Percentiles rank a stretch among this genome's conserved stretches.
phyloP scores from a whole-genome alignment of 768 basidiomycete genomes.

The Kwoniella sp. region DNA sequence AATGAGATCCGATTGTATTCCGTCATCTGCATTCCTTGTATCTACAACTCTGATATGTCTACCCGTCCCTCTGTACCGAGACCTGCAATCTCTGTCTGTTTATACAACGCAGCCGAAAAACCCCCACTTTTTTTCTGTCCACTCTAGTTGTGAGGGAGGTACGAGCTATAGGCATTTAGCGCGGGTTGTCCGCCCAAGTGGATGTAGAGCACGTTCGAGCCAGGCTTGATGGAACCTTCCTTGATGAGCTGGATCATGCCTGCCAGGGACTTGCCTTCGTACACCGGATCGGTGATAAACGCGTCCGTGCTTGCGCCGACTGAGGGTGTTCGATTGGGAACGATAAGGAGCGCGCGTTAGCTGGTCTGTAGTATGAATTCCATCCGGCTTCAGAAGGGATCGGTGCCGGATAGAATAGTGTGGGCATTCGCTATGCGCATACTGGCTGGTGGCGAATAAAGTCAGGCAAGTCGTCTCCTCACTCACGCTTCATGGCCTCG shows the following conservation, averaged over 20 bases:
- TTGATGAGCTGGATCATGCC: slow-evolving; percentile 42
- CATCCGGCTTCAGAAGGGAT: no score
- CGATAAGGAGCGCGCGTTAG: neutral
- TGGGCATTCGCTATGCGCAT: no score
- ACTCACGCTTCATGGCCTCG: slow-evolving; percentile 36
- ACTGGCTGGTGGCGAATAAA: no score
- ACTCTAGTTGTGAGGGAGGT: slow-evolving; percentile 25
- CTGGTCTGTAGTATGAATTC: neutral
- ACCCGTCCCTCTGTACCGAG: no score
- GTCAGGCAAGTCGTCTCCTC: neutral
- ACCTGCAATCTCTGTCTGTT: no score
- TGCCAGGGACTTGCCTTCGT: slow-evolving; percentile 38
- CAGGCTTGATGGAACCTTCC: slow-evolving; percentile 28
- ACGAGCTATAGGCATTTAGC: slow-evolving; percentile 37
- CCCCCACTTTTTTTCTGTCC: no score
- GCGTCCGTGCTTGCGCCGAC: slow-evolving; percentile 33
- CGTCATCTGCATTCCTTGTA: neutral
- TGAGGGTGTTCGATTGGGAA: neutral
- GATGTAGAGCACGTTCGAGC: slow-evolving; percentile 38
- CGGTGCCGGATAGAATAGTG: no score
- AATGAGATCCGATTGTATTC: no score
- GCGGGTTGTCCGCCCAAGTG: slow-evolving; percentile 44
- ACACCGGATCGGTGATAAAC: slow-evolving; percentile 41
- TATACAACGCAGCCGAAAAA: no score
- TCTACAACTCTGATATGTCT: no score